Base-by-base conservation (phyloP, 352 stramenopile species). In the Globisporangium abappressorium region DNA sequence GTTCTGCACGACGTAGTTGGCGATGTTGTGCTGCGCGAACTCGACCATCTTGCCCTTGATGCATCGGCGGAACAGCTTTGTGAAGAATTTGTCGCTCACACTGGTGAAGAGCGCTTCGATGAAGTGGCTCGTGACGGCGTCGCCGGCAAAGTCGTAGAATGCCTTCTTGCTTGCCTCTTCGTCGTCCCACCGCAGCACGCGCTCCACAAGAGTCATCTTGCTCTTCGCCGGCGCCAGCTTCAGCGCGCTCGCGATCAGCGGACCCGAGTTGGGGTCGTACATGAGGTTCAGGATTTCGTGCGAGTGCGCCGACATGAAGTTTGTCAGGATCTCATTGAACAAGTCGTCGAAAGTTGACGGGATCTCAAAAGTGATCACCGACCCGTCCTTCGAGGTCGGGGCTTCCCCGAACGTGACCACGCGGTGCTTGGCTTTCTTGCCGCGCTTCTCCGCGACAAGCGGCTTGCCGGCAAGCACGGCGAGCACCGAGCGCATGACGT, bases 1-100 rank as follows among this genome's bases (percentile, higher is more conserved):
- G 54, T 92, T 73, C 69, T 94, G 87, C 7, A 94, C 79, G n/a
- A 94, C 87, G 59, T 92, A 94, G 69, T 94, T 94, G 15, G 84
- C 79, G 62, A 94, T 90, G 51, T 74, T 76, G 68, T 94, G 84
- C 70, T 93, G 70, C 6, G 73, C 76, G 38, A 93, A 88, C 64
- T 91, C 80, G 51, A 93, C 68, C 70, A 94, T 73, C 46, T 86
- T 84, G 34, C 74, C 70, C 28, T 80, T 69, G 24, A 94, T 41
- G 62, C 83, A 93, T 22, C 85, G 83, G n/a, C 70, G 69, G 64
- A 89, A 93, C 28, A 94, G 64, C 59, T 81, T 84, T 0, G 72
- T 68, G 46, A 92, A 94, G 68, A 93, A 84, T 20, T 79, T 81
- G 75, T 91, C 80, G 59, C 78, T 78, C n/a, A 76, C 72, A 53